Evolutionary conservation across 768 basidiomycete genomes (phyloP), one percentile per base, ranked within the genome.

Genomic region (Suillus occidentalis): DNA sequence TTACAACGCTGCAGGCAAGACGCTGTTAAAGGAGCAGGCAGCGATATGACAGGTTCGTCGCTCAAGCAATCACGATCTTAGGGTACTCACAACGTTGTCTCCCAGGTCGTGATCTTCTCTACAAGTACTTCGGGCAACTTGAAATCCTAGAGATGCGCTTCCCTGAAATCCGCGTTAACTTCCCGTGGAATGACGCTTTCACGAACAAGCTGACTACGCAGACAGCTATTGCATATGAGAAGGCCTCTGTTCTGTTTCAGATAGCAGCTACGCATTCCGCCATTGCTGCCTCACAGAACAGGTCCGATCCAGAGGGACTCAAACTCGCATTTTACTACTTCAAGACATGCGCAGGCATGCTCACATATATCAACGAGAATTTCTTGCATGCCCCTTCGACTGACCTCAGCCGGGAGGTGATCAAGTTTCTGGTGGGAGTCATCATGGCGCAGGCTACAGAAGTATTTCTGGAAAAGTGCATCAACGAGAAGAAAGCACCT

Each of bases 51-150:
- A n/a, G 94, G 94, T 94, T 65, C 69, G 86, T 73, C 4, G 12
- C 8, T 40, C 18, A 9, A 50, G 40, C 45, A 25, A 59, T 42
- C 49, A 63, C 64, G 10, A 63, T 59, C 39, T 31, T 58, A 20
- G 43, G 22, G 28, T 62, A 36, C 31, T 58, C 49, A 50, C 61
- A 67, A 67, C 34, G 16, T 20, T 59, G 55, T 42, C 47, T 22
- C 9, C 57, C 73, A 90, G 96, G 91, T 14, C 85, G 96, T 58
- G 97, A 99, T 80, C 83, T 99, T 25, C 83, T 99, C 52, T 98
- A 97, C 89, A 98, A 97, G 79, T 99, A 99, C 81, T 99, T 99
- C 80, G 97, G 97, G 42, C 97, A 99, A 77, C 89, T 99, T 52
- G 97, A 99, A 73, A 87, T 99, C 6, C 88, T 99, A 47, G 97